Evolutionary conservation across 2,329 filamentous ascomycete species (phyloP), one percentile per base, ranked within the genome.

Genomic region (Penicillium sp.): DNA sequence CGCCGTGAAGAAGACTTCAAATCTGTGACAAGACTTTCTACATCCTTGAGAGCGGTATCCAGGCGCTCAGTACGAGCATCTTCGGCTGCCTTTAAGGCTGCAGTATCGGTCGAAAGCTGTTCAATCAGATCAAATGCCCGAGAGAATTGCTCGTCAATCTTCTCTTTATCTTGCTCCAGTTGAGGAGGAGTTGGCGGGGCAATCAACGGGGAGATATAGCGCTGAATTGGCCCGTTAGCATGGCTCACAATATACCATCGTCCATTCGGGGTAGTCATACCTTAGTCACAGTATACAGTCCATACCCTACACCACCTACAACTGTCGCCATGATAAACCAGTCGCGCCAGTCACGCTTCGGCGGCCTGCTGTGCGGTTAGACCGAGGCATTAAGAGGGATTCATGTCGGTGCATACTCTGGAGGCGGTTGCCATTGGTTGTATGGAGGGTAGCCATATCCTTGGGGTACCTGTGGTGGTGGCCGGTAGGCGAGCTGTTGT

Each of bases 271-370:
- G 22, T 2, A 33, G 3, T 29, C 42, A 37, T 58, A 91, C 89
- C 84, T 95, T 95, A 57, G 92, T 90, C 15, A 97, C 83, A 61
- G 88, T 85, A 71, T 94, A 99, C 22, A 96, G 76, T 0, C 92
- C 93, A 69, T 97, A 97, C 37, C 91, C 84, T 20, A 97, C 87
- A 47, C 92, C 91, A 54, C 92, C 89, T 59, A 95, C 88, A 12
- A 97, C 90, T 0, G 94, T 99, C 7, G 94, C 94, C 91, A 97
- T 96, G 75, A 99, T 97, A 76, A 99, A 99, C 89, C 92, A 97
- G 72, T 99, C 94, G 58, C 95, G 85, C 94, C 94, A 99, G 76
- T 99, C 94, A 69, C 94, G 82, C 70, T 86, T 87, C 3, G 92
- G 92, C 2, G 86, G 76, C 58, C 76, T 78, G 43, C 40, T 37